Base-by-base conservation (phyloP, 768 basidiomycete genomes). In the Dendrothele bispora region DNA sequence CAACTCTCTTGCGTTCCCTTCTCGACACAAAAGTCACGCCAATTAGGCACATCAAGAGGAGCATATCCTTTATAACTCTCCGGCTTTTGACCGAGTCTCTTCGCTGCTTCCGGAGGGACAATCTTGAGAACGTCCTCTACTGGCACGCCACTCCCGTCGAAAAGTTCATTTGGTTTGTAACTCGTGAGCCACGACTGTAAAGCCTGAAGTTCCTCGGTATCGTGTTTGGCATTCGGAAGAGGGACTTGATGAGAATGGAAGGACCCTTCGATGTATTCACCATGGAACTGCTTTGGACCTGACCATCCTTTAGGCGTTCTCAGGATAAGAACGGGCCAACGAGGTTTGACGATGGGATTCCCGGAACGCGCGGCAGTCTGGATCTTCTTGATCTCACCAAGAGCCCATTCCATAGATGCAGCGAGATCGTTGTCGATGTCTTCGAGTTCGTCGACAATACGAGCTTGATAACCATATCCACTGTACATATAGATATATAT, bases 161-260 rank as follows among this genome's bases (percentile, higher is more conserved):
- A 88, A 14, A 92, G 75, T 40, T 89, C 80, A 3, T 76, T 55
- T 0, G 88, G 82, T 2, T 69, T 68, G 64, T 95, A 95, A 5
- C 83, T 84, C 10, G 68, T 57, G 39, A 94, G 75, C 94, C 94
- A 95, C 1, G 71, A 55, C 54, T 85, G 76, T 26, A 97, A 75
- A 8, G 77, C 60, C 1, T 57, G 56, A 48, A 91, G 82, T 55
- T 94, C 83, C 47, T 80, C 79, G 6, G 68, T 61, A 46, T 81
- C 77, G 0, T 75, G 83, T 63, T 83, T 84, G 2, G 86, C 85
- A 10, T 70, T 69, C 2, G 91, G 86, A 15, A 95, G 78, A 4
- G 93, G 92, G 1, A 95, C 91, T 68, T 95, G 93, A 61, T 97
- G 92, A 0, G 92, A 78, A 49, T 77, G 82, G 77, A 87, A 95